Evolutionary conservation across 768 basidiomycete genomes (phyloP).

Genomic region (Trametes sanguinea): DNA sequence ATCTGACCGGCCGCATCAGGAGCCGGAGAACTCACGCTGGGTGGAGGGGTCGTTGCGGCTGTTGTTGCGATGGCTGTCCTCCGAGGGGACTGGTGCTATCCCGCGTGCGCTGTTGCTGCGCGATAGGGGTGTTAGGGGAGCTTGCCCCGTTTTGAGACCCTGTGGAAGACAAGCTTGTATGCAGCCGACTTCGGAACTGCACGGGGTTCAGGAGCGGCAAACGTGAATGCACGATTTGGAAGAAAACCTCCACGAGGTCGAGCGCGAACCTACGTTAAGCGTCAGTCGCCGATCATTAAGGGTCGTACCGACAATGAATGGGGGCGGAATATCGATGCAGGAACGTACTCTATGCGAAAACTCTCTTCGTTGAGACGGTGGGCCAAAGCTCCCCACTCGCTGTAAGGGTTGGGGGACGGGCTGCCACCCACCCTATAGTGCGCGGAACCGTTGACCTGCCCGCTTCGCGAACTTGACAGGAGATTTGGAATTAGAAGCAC

Average conservation of each 20-base stretch:
- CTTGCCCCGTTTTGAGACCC: constrained; percentile 20
- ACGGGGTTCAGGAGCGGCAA: constrained; percentile 84
- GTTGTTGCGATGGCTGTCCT: constrained; percentile 18
- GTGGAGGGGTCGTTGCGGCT: constrained; percentile 27
- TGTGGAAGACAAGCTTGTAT: constrained; percentile 34
- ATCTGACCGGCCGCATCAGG: neutral
- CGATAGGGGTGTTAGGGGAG: constrained; percentile 26
- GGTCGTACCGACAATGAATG: constrained; percentile 12
- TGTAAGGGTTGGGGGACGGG: constrained; percentile 46
- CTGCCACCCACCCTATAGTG: constrained; percentile 21
- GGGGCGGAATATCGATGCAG: constrained; percentile 1
- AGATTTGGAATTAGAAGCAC: constrained; percentile 14
- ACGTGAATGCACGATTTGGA: constrained; percentile 89
- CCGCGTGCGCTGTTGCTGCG: constrained; percentile 20
- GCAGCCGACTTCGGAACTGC: constrained; percentile 75
- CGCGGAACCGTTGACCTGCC: constrained; percentile 19
- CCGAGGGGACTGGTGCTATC: constrained; percentile 20
- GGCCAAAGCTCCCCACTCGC: constrained; percentile 76
- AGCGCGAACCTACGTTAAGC: constrained; percentile 70
- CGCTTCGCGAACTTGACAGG: constrained; percentile 1
- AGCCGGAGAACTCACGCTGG: constrained; percentile 29
- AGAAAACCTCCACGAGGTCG: constrained; percentile 93
- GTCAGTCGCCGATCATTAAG: constrained; percentile 16
- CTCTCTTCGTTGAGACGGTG: constrained; percentile 68
- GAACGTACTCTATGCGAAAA: constrained; percentile 82